Evolutionary conservation across 768 basidiomycete species (phyloP), one percentile per base, ranked within the genome.

Genomic region (Ramaria sp.): DNA sequence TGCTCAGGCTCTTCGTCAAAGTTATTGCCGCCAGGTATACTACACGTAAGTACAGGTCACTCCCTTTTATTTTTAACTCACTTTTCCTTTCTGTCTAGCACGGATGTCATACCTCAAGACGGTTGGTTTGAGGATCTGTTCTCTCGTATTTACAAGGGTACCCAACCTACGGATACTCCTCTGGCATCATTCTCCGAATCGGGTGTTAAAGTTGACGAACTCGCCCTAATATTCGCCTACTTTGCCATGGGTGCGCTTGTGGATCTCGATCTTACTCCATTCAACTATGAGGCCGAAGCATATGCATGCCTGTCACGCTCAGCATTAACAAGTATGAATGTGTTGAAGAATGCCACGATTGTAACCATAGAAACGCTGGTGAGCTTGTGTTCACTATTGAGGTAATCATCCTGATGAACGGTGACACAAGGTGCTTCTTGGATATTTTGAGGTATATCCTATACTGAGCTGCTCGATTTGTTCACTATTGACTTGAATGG

Each of bases 341-440:
- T 88, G 19, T 67, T 88, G 39, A 84, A 86, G 69, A 83, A 84
- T 62, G 86, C 86, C 7, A 79, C 81, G 0, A 67, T 85, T 45
- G 78, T 80, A 22, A 86, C 86, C 20, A 81, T 88, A 30, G 86
- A 88, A 67, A 83, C 84, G 65, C 64, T 88, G 59, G 73, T 83
- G 70, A 83, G 84, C 63, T 77, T 48, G 9, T 87, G 84, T 64
- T n/a, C 42, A 11, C 7, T 48, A 17, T 49, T 47, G 41, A 6
- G 1, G 30, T 45, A 30, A 4, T 19, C n/a, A 49, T 30, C 31
- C 19, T 43, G 11, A 41, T 3, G 7, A 43, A 43, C 20, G 17
- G 20, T 5, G n/a, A 47, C 42, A 37, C 33, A 27, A 54, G 46
- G 41, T 55, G 12, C 45, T 46, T 2, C 22, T 55, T 17, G 41